Percentiles rank a stretch among this genome's conserved stretches.
phyloP scores from a whole-genome alignment of 306 rosid genomes.

The Inga oerstediana region DNA sequence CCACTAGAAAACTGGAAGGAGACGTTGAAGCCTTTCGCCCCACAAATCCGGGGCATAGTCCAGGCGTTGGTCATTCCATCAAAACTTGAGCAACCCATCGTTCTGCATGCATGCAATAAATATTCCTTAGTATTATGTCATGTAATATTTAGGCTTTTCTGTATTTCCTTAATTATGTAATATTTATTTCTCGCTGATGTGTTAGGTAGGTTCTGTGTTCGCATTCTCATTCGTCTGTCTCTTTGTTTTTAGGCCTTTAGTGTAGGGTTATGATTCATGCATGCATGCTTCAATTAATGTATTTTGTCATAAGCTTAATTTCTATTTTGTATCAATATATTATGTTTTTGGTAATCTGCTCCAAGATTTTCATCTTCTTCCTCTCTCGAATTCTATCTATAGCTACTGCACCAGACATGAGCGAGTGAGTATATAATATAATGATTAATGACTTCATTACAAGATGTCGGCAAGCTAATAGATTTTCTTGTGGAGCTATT shows the following conservation, averaged over 20 bases:
- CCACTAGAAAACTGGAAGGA: constrained; percentile 31
- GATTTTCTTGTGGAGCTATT: neutral
- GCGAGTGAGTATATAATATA: neutral
- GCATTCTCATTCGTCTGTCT: neutral
- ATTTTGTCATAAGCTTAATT: neutral
- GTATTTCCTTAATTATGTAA: neutral
- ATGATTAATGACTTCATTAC: neutral
- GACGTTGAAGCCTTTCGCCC: constrained; percentile 65
- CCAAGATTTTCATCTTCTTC: neutral
- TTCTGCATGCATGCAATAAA: neutral
- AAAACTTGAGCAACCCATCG: constrained; percentile 24
- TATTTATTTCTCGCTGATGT: neutral
- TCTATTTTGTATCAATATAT: constrained; percentile 4
- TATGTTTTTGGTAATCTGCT: neutral
- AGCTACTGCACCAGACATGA: neutral
- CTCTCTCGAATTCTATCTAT: neutral
- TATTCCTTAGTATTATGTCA: neutral
- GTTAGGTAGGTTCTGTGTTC: neutral
- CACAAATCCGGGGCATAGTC: constrained; percentile 76
- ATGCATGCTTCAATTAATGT: constrained; percentile 20
- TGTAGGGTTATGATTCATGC: constrained; percentile 9
- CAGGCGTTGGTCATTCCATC: constrained; percentile 80
- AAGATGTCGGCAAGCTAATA: neutral
- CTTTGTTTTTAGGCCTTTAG: neutral
- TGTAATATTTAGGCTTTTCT: neutral